Percentiles rank a stretch among this genome's conserved stretches.
phyloP scores from a whole-genome alignment of 805 yeast species.

The Candida coquimbonensis region DNA sequence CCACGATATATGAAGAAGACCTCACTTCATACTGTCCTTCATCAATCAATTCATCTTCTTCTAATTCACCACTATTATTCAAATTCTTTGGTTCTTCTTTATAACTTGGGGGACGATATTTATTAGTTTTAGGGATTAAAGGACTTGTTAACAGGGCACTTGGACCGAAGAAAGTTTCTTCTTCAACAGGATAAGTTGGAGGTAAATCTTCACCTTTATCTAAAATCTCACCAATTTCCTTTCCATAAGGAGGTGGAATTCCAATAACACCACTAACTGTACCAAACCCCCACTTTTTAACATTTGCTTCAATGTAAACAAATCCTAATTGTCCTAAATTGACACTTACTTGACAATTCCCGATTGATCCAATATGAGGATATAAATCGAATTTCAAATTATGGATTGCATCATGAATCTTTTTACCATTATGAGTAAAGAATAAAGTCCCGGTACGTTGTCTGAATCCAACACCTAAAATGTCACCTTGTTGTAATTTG shows the following conservation, averaged over 20 bases:
- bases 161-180: slow-evolving; percentile 55
- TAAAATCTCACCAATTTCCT: slow-evolving; percentile 34
- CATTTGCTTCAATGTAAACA: slow-evolving; percentile 78
- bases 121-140: background rate
- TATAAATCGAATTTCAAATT: slow-evolving; percentile 44
- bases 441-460: slow-evolving; percentile 78
- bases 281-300: slow-evolving; percentile 77
- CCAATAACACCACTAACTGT: slow-evolving; percentile 35
- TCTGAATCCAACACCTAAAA: slow-evolving; percentile 85
- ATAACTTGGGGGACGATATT: slow-evolving; percentile 21
- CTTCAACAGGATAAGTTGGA: slow-evolving; percentile 60
- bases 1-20: slow-evolving; percentile 27
- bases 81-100: slow-evolving; percentile 17
- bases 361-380: slow-evolving; percentile 32
- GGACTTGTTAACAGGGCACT: slow-evolving; percentile 12
- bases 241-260: slow-evolving; percentile 39
- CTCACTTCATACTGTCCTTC: slow-evolving; percentile 26
- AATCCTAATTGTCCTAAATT: slow-evolving; percentile 74
- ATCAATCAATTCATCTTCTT: slow-evolving; percentile 7
- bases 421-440: slow-evolving; percentile 91
- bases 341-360: slow-evolving; percentile 37
- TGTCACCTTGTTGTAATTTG: slow-evolving; percentile 71
- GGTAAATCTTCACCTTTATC: slow-evolving; percentile 72
- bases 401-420: slow-evolving; percentile 73
- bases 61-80: background rate